Evolutionary conservation across 1,284 basidiomycete genomes (phyloP), one percentile per base, ranked within the genome.

Genomic region (Boletus smithii): DNA sequence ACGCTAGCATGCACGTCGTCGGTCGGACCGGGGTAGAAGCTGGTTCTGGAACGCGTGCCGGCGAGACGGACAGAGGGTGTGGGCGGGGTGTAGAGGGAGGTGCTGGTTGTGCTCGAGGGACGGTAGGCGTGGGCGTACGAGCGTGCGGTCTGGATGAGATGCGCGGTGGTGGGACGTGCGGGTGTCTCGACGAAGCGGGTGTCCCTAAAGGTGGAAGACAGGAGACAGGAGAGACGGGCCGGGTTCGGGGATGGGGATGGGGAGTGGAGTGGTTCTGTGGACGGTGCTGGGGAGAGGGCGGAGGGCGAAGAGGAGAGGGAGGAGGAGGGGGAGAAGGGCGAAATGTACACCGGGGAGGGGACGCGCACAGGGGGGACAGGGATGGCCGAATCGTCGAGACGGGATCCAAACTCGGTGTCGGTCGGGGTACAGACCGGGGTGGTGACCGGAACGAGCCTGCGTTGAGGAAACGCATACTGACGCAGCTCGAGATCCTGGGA

Each of bases 141-240:
- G 30, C 61, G 55, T 32, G 52, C 51, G 2, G 47, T 42, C 22
- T 45, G 43, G 46, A 61, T 57, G 38, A 54, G 49, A 22, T 59
- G 39, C 2, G 60, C 48, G 0, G 49, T 63, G n/a, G 42, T 48
- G 17, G 56, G 46, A 0, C 43, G 44, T 18, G 48, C 17, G 10
- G 46, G 45, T 1, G 52, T 20, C 16, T 45, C 37, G 44, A 20
- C 22, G 23, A 31, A 10, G 31, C 39, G 54, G 6, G 42, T 30
- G 20, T 35, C 45, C 13, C 50, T 36, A 27, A 63, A 60, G 0
- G 56, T 63, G 29, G 59, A 62, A 0, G 61, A 55, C 22, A 63
- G 51, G 1, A 63, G 50, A 6, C 57, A 46, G 14, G 59, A 63
- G 18, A 60, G 47, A 22, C 55, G 59, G 0, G 31, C 39, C 4